Evolutionary conservation across 2,329 filamentous ascomycete genomes (phyloP).

Genomic region (Ophiostoma pallidulum): DNA sequence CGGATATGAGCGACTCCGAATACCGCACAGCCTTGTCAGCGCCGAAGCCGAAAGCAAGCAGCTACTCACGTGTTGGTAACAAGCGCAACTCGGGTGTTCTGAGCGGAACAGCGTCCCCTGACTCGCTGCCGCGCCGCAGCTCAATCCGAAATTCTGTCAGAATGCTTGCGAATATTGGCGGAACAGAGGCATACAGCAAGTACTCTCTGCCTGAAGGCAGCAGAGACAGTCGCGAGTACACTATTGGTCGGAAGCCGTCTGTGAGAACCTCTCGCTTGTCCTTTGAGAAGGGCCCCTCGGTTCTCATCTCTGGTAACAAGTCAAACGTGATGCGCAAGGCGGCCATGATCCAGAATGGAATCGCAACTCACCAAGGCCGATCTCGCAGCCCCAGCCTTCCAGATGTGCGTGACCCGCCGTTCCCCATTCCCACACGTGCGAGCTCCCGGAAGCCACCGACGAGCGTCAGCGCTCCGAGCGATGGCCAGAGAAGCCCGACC

Average conservation of each 20-base stretch:
- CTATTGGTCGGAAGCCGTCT: conserved; percentile 23
- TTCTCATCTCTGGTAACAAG: conserved; percentile 29
- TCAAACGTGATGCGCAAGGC: conserved; percentile 63
- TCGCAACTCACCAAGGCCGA: conserved; percentile 56
- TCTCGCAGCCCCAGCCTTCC: conserved; percentile 56
- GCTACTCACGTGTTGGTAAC: conserved; percentile 13
- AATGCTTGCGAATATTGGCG: conserved; percentile 25
- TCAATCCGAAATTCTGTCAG: conserved; percentile 22
- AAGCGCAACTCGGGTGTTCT: conserved; percentile 34
- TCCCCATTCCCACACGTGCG: conserved; percentile 80
- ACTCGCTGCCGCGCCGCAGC: conserved; percentile 19
- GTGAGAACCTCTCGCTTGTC: conserved; percentile 24
- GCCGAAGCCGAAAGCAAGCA: conserved; percentile 41
- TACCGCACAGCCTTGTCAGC: conserved; percentile 57
- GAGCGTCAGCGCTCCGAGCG: conserved; percentile 55
- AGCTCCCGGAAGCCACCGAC: conserved; percentile 70
- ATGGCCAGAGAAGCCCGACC: conserved; percentile 71
- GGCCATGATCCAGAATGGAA: conserved; percentile 71
- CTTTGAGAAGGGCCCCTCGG: conserved; percentile 29
- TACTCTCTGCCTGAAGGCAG: conserved; percentile 28
- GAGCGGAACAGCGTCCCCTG: conserved; percentile 33
- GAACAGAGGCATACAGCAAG: conserved; percentile 37
- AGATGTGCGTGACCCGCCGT: conserved; percentile 61
- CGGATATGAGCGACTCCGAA: conserved; percentile 56
- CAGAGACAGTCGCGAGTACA: conserved; percentile 21